Evolutionary conservation across 106 monocot species (phyloP).

Genomic region (Acorus gramineus): DNA sequence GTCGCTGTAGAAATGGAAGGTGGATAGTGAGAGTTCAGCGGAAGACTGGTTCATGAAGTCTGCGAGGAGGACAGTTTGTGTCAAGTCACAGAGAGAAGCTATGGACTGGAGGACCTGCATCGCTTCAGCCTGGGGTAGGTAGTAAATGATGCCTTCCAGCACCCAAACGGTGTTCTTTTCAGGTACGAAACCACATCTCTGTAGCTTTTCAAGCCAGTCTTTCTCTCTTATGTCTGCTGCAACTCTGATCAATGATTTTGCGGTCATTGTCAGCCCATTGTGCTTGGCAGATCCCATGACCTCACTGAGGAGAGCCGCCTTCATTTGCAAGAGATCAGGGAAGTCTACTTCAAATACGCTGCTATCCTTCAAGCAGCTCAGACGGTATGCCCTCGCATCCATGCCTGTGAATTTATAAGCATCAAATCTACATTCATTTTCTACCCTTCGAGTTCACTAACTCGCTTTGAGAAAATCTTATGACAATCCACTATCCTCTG

Average conservation of each 20-base stretch:
- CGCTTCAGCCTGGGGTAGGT: conserved; percentile 54
- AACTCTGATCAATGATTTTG: conserved; percentile 32
- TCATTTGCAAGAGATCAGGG: conserved; percentile 37
- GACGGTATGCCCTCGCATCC: conserved; percentile 89
- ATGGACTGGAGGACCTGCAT: conserved; percentile 69
- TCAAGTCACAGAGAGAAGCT: conserved; percentile 22
- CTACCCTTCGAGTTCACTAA: too few species aligned
- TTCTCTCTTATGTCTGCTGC: conserved; percentile 38
- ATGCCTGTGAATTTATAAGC: conserved; percentile 38
- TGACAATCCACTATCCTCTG: too few species aligned
- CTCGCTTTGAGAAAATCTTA: too few species aligned
- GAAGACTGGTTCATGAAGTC: conserved; percentile 86
- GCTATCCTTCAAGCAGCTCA: conserved; percentile 55
- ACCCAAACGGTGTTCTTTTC: conserved; percentile 74
- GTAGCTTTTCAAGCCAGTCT: conserved; percentile 62
- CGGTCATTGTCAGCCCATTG: conserved; percentile 12
- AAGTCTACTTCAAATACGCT: conserved; percentile 73
- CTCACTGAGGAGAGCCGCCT: conserved; percentile 34
- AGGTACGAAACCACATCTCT: conserved; percentile 38
- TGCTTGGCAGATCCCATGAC: conserved; percentile 18
- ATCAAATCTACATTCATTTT: neutral
- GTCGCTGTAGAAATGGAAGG: conserved; percentile 65
- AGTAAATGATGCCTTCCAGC: conserved; percentile 71
- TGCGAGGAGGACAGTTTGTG: conserved; percentile 53
- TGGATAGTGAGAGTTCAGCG: conserved; percentile 32